Evolutionary conservation across 163 green algal genomes (phyloP), one percentile per base, ranked within the genome.

Genomic region (Scenedesmus sp.): DNA sequence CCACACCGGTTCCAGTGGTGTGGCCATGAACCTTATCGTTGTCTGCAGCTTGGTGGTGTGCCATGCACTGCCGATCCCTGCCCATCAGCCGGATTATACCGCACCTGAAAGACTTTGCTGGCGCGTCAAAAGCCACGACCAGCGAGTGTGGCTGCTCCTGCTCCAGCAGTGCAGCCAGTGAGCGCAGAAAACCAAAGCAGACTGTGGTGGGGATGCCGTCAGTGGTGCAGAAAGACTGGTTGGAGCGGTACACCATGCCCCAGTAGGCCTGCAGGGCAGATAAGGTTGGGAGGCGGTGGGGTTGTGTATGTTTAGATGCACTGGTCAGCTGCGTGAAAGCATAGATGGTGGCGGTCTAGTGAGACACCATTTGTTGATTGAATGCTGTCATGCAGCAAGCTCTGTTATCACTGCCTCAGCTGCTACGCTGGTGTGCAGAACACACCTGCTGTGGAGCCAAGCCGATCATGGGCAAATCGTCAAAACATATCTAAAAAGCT

Each of bases 151-250:
- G 78, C 51, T 70, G 26, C 87, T 87, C 87, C 78, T 87, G 53
- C 42, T 91, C 87, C 78, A 87, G 51, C 51, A 91, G 30, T 6
- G 81, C 53, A 2, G 42, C 7, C 18, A 91, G 87, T 30, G 49
- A 59, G 44, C 87, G 80, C 78, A 87, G 15, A 56, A 91, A 91
- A 42, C 87, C 87, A 70, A 91, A 91, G 20, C 22, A 76, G 26
- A 91, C 79, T 3, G 40, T 82, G 24, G 87, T 91, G 26, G 87
- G 78, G 20, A 87, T 91, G 87, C 87, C 87, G 56, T 91, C 78
- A 73, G 18, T 46, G 13, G 85, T 89, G 35, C 30, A 53, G 44
- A 70, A 49, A 26, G 56, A n/a, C 40, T 81, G 65, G 65, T 76
- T 76, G 65, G 30, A 46, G 53, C 33, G 30, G 2, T 78, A 37